Percentiles rank a stretch among this genome's conserved stretches.
phyloP scores from a whole-genome alignment of 441 rosid species.

The Erodium texanum region DNA sequence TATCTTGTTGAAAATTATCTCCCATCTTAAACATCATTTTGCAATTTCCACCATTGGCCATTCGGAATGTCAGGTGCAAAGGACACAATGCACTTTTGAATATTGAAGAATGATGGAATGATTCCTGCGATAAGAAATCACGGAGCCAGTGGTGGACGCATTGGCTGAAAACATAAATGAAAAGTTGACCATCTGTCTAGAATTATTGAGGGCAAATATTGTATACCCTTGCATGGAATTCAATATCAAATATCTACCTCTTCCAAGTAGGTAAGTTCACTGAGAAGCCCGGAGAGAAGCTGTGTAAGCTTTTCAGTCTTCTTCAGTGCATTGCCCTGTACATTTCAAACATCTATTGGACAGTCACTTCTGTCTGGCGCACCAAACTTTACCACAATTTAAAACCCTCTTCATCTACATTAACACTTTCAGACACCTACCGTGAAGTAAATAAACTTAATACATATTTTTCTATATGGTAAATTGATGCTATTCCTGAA shows the following conservation, averaged over 20 bases:
- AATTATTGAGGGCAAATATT: slow-evolving; percentile 7
- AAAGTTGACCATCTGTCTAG: slow-evolving; percentile 12
- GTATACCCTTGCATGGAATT: slow-evolving; percentile 5
- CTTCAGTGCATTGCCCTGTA: slow-evolving; percentile 92
- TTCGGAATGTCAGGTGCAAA: slow-evolving; percentile 75
- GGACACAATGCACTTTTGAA: slow-evolving; percentile 93
- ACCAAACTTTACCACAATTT: slow-evolving; percentile 88
- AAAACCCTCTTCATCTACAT: slow-evolving; percentile 67
- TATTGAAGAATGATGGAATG: slow-evolving; percentile 83
- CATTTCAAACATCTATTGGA: slow-evolving; percentile 90
- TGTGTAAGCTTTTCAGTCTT: slow-evolving; percentile 96
- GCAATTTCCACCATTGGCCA: slow-evolving; percentile 68
- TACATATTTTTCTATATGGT: background rate
- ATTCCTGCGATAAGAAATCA: slow-evolving; percentile 75
- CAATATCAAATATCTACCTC: slow-evolving; percentile 45
- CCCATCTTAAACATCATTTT: slow-evolving; percentile 93
- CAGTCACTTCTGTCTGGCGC: slow-evolving; percentile 89
- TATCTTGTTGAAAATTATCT: slow-evolving; percentile 97
- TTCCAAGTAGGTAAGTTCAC: slow-evolving; percentile 93
- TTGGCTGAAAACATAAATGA: slow-evolving; percentile 50
- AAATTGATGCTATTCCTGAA: slow-evolving; percentile 9
- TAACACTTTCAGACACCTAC: slow-evolving; percentile 56
- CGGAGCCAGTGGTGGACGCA: slow-evolving; percentile 82
- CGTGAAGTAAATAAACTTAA: slow-evolving; percentile 8
- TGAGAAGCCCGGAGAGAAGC: slow-evolving; percentile 86